Conservation (phyloP, 768 basidiomycete species). For the Tulasnella sp. region DNA sequence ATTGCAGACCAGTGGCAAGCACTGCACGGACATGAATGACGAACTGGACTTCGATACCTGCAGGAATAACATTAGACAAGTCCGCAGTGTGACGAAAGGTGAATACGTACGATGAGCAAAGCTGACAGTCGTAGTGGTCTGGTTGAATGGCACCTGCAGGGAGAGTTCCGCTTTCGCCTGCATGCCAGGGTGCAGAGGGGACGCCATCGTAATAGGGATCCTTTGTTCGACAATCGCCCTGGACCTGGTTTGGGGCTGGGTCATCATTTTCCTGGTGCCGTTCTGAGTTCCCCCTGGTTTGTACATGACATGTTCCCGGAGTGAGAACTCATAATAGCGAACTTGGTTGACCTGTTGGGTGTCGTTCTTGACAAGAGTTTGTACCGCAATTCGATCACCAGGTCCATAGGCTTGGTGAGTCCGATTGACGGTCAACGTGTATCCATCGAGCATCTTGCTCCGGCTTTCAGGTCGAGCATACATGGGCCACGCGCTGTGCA, state of each 20-base stretch:
- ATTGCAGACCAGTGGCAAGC: constrained; percentile 65
- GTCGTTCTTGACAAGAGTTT: constrained; percentile 74
- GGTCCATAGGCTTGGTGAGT: constrained; percentile 82
- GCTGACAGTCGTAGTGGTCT: constrained; percentile 80
- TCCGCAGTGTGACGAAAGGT: not conserved
- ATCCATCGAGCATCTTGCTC: constrained; percentile 64
- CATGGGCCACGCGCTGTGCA: constrained; percentile 92
- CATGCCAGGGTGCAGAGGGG: constrained; percentile 71
- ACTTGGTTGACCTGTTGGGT: constrained; percentile 68
- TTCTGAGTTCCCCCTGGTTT: constrained; percentile 52
- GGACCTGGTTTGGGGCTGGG: constrained; percentile 59
- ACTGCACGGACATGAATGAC: constrained; percentile 75
- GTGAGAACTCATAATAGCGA: constrained; percentile 79
- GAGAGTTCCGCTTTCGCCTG: constrained; percentile 73
- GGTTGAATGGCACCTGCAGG: constrained; percentile 68
- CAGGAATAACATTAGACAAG: constrained; percentile 34
- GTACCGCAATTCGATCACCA: constrained; percentile 75
- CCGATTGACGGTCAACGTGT: constrained; percentile 76
- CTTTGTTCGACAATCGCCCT: constrained; percentile 69
- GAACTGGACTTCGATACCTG: constrained; percentile 76
- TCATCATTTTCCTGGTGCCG: constrained; percentile 53
- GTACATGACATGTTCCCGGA: constrained; percentile 78
- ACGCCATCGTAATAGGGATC: constrained; percentile 59
- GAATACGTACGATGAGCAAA: constrained; percentile 63
- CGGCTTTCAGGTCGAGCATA: constrained; percentile 79